Conservation (phyloP, 225 moss, liverwort and hornwort species). For the Marchantia polymorpha region DNA sequence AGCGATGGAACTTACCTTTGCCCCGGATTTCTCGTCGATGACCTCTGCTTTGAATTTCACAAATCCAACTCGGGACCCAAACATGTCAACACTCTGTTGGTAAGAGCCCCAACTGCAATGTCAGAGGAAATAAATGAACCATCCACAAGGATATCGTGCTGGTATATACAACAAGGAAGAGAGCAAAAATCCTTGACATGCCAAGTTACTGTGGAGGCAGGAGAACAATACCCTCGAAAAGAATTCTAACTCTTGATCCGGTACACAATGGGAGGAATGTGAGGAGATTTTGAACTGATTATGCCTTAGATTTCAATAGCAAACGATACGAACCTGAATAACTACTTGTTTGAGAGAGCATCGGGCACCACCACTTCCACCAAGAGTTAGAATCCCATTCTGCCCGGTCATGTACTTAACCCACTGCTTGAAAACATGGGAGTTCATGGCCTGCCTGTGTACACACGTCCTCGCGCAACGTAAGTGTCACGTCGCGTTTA, state of each 20-base stretch:
- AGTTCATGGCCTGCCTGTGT: conserved; percentile 63
- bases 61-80: conserved; percentile 84
- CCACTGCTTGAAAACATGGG: conserved; percentile 69
- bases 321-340: conserved; percentile 60
- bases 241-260: too few relatives aligned
- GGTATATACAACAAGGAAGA: too few relatives aligned
- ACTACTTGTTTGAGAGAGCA: conserved; percentile 66
- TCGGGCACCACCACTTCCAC: conserved; percentile 55
- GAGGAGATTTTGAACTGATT: too few relatives aligned
- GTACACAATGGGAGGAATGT: too few relatives aligned
- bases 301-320: background rate
- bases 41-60: conserved; percentile 97
- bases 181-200: background rate
- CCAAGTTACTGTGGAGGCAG: background rate
- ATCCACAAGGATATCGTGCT: background rate
- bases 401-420: conserved; percentile 60
- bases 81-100: conserved; percentile 79
- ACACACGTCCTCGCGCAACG: background rate
- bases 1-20: conserved; percentile 45
- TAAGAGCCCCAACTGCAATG: conserved; percentile 20
- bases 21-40: conserved; percentile 66
- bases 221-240: background rate
- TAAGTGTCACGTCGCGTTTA: background rate
- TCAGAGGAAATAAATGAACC: conserved; percentile 16
- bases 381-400: conserved; percentile 71